phyloP scores from a whole-genome alignment of 345 rosid genomes.

The Eucalyptus tenuipes region DNA sequence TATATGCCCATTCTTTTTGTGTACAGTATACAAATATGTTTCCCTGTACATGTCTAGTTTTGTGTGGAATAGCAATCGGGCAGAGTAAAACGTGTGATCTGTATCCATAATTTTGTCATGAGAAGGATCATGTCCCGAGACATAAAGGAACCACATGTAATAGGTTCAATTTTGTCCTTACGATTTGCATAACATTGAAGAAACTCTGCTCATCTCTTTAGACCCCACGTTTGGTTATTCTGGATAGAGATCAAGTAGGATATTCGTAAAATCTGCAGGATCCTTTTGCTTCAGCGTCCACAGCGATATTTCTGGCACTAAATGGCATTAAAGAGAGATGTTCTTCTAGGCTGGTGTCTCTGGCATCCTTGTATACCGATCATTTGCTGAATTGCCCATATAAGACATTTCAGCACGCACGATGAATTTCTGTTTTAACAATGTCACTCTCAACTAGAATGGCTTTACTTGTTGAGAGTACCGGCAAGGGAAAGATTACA shows the following conservation, averaged over 20 bases:
- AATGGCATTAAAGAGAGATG: background rate
- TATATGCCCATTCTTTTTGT: constrained; percentile 17
- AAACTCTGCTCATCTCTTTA: background rate
- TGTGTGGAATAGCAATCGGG: background rate
- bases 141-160: background rate
- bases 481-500: background rate
- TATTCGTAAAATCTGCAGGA: background rate
- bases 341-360: background rate
- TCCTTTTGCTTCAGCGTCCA: background rate
- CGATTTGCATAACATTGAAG: background rate
- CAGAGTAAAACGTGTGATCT: background rate
- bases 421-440: background rate
- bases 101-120: background rate
- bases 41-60: background rate
- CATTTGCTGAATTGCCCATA: background rate
- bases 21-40: constrained; percentile 5
- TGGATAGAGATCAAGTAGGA: background rate
- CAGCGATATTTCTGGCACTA: background rate
- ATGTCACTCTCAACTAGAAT: background rate
- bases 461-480: background rate
- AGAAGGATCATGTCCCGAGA: background rate
- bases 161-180: background rate
- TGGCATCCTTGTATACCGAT: background rate
- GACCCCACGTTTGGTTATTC: background rate
- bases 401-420: background rate